Evolutionary conservation across 768 basidiomycete species (phyloP).

Genomic region (Lactifluus subvellereus): DNA sequence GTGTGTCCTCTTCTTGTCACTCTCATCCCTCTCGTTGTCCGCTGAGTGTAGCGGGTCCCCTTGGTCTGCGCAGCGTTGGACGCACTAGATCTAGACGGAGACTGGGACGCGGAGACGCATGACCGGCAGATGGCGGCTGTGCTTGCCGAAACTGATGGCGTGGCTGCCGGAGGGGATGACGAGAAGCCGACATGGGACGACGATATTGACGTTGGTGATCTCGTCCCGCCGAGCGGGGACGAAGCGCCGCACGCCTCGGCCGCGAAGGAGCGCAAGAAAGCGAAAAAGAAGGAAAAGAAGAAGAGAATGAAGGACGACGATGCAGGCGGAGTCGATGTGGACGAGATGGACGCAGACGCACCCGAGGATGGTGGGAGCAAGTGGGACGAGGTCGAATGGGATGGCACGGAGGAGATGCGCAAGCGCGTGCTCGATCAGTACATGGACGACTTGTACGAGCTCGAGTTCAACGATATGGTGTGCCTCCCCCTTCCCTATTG

Average conservation of each 20-base stretch:
- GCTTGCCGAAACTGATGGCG: constrained; percentile 51
- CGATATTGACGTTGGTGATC: constrained; percentile 77
- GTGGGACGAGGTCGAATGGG: constrained; percentile 63
- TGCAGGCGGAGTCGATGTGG: constrained; percentile 41
- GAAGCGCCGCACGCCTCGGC: constrained; percentile 12
- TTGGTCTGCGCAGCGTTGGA: constrained; percentile 43
- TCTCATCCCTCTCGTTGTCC: not conserved
- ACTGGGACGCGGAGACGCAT: constrained; percentile 86
- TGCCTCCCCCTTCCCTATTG: constrained; percentile 28
- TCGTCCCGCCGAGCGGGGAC: constrained; percentile 37
- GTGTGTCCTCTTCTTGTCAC: not conserved
- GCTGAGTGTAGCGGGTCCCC: constrained; percentile 3
- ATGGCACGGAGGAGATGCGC: constrained; percentile 86
- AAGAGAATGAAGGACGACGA: constrained; percentile 46
- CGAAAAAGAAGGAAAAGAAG: constrained; percentile 53
- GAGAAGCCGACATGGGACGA: constrained; percentile 90
- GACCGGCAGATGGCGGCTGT: constrained; percentile 77
- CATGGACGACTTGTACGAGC: constrained; percentile 83
- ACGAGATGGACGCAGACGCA: constrained; percentile 52
- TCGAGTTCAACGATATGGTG: constrained; percentile 96
- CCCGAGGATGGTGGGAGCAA: constrained; percentile 32
- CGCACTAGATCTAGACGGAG: constrained; percentile 80
- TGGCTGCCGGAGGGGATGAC: constrained; percentile 31
- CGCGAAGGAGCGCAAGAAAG: constrained; percentile 23
- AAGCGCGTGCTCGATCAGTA: constrained; percentile 79